phyloP scores from a whole-genome alignment of 2,329 filamentous ascomycete genomes.

The Rosellinia necatrix region DNA sequence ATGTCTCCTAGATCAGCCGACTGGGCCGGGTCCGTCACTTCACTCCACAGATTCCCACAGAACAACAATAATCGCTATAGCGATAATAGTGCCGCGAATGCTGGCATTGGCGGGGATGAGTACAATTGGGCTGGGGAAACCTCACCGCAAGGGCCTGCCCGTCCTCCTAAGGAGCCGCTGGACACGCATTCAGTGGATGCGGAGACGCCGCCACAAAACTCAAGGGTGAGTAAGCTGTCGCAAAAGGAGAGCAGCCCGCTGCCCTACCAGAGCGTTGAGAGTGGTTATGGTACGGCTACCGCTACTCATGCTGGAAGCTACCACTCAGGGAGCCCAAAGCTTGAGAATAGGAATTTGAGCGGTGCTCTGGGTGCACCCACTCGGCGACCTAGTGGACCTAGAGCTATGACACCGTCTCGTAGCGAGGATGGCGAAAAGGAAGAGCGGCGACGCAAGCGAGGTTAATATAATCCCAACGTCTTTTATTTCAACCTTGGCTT shows the following conservation, averaged over 20 bases:
- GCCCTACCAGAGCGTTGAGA: constrained; percentile 61
- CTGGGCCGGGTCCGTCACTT: constrained; percentile 66
- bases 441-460: constrained; percentile 61
- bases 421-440: constrained; percentile 52
- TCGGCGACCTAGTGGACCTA: constrained; percentile 60
- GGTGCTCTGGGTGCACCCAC: constrained; percentile 56
- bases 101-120: constrained; percentile 47
- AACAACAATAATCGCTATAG: constrained; percentile 55
- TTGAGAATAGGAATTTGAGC: constrained; percentile 63
- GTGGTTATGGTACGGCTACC: constrained; percentile 56
- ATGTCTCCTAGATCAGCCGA: constrained; percentile 65
- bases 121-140: constrained; percentile 45
- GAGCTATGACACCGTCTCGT: constrained; percentile 63
- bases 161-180: constrained; percentile 67
- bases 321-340: constrained; percentile 57
- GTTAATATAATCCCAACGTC: constrained; percentile 48
- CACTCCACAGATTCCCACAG: constrained; percentile 57
- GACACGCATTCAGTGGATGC: constrained; percentile 44
- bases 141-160: constrained; percentile 57
- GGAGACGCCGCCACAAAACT: constrained; percentile 52
- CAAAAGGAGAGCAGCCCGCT: constrained; percentile 59
- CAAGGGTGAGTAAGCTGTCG: constrained; percentile 55
- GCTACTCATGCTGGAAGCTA: constrained; percentile 50
- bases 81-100: constrained; percentile 47
- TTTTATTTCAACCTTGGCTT: background rate